Conservation (phyloP, 1,284 basidiomycete genomes). For the Malassezia slooffiae region DNA sequence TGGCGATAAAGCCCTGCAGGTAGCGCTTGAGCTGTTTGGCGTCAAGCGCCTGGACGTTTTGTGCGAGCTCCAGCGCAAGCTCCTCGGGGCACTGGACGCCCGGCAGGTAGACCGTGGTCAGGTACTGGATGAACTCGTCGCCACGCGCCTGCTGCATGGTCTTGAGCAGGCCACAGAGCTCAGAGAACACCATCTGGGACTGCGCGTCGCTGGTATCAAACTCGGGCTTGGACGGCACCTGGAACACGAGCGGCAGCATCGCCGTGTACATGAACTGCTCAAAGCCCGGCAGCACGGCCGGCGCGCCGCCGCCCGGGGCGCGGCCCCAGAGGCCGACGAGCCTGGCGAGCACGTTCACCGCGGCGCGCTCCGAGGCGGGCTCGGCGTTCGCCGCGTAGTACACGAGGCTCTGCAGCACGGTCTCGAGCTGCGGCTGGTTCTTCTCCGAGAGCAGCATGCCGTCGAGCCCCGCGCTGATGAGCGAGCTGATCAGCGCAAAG, state of each 20-base stretch:
- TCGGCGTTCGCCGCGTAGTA: constrained; percentile 49
- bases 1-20: constrained; percentile 26
- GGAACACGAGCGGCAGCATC: constrained; percentile 70
- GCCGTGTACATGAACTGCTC: constrained; percentile 84
- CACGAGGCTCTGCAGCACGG: constrained; percentile 58
- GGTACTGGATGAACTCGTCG: constrained; percentile 71
- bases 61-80: constrained; percentile 61
- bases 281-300: constrained; percentile 64
- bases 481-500: constrained; percentile 67
- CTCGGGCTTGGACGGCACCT: constrained; percentile 63
- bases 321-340: constrained; percentile 66
- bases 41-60: constrained; percentile 50
- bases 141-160: constrained; percentile 66
- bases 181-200: constrained; percentile 24
- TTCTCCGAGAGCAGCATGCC: constrained; percentile 74
- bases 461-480: constrained; percentile 66
- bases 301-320: constrained; percentile 9
- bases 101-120: constrained; percentile 70
- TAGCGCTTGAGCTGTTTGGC: constrained; percentile 59
- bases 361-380: constrained; percentile 59
- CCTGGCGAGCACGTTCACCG: constrained; percentile 66
- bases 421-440: constrained; percentile 70
- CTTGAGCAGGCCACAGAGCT: constrained; percentile 57
- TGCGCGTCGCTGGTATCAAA: constrained; percentile 85
- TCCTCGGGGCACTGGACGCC: constrained; percentile 74